Evolutionary conservation across 2,329 filamentous ascomycete genomes (phyloP).

Genomic region (Aspergillus sp.): DNA sequence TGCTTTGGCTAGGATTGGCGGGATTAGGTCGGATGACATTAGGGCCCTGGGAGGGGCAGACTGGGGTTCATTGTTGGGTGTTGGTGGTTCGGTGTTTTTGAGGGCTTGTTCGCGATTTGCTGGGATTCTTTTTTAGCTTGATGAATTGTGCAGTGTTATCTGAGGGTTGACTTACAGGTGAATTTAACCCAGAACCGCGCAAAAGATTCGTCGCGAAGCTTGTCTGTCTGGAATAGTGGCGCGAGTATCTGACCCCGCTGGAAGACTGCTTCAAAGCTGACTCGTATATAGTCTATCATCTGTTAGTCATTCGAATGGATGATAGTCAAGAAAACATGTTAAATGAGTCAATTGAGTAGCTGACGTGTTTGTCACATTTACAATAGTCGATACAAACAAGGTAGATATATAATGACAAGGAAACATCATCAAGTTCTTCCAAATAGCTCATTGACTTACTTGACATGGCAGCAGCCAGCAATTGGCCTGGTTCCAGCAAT

Average conservation of each 20-base stretch:
- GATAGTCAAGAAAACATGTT: too few species aligned
- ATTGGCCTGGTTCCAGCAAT: conserved; percentile 19
- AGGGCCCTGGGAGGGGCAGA: conserved; percentile 1
- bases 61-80: conserved; percentile 23
- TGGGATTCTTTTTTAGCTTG: not conserved
- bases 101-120: conserved; percentile 2
- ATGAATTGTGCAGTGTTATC: conserved; percentile 1
- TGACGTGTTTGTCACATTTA: too few species aligned
- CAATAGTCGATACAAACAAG: too few species aligned
- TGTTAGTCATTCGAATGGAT: conserved; percentile 8
- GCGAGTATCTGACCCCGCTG: conserved; percentile 29
- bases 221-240: conserved; percentile 23
- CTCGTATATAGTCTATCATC: conserved; percentile 25
- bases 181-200: conserved; percentile 37
- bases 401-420: too few species aligned
- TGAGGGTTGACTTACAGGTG: conserved; percentile 21
- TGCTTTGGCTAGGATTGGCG: conserved; percentile 35
- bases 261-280: conserved; percentile 29
- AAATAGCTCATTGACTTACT: conserved; percentile 13
- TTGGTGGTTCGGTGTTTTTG: conserved; percentile 7
- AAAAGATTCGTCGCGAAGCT: conserved; percentile 37
- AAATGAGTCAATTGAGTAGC: too few species aligned
- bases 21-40: conserved; percentile 23
- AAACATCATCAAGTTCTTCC: too few species aligned
- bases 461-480: conserved; percentile 21